Conservation (phyloP, 1,284 basidiomycete species). For the Porodaedalea pini region DNA sequence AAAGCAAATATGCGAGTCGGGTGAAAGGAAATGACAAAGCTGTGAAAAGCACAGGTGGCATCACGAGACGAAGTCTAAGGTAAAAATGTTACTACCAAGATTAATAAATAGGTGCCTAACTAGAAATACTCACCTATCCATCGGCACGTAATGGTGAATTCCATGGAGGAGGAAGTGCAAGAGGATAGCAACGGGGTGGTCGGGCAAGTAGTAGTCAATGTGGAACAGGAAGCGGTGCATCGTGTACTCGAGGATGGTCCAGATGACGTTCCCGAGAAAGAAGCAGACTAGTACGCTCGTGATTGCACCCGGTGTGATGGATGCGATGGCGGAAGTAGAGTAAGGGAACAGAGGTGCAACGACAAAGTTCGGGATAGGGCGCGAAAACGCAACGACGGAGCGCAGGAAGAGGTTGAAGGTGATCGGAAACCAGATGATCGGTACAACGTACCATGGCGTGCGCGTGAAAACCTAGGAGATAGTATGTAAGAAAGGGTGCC, state of each 20-base stretch:
- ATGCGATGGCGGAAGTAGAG: slow-evolving; percentile 33
- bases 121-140: slow-evolving; percentile 71
- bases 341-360: slow-evolving; percentile 54
- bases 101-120: neutral
- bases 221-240: slow-evolving; percentile 99
- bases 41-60: slow-evolving; percentile 90
- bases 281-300: slow-evolving; percentile 61
- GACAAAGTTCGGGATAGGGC: slow-evolving; percentile 54
- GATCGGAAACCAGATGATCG: slow-evolving; percentile 91
- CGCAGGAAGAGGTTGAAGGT: slow-evolving; percentile 77
- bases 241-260: slow-evolving; percentile 95
- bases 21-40: slow-evolving; percentile 87
- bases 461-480: slow-evolving; percentile 68
- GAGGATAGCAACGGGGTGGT: slow-evolving; percentile 74
- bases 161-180: slow-evolving; percentile 95
- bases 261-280: slow-evolving; percentile 81
- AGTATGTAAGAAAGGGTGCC: neutral
- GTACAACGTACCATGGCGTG: slow-evolving; percentile 94
- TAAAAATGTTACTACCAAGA: neutral
- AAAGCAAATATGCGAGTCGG: slow-evolving; percentile 76
- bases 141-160: slow-evolving; percentile 96
- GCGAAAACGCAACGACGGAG: slow-evolving; percentile 79
- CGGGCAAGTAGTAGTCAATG: slow-evolving; percentile 87
- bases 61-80: slow-evolving; percentile 83
- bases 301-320: slow-evolving; percentile 46